These are phyloP conservation scores for Sordariomycetes sp. DNA, from an alignment of 2,329 filamentous ascomycete species.

Conservation along the genomic window DNA sequence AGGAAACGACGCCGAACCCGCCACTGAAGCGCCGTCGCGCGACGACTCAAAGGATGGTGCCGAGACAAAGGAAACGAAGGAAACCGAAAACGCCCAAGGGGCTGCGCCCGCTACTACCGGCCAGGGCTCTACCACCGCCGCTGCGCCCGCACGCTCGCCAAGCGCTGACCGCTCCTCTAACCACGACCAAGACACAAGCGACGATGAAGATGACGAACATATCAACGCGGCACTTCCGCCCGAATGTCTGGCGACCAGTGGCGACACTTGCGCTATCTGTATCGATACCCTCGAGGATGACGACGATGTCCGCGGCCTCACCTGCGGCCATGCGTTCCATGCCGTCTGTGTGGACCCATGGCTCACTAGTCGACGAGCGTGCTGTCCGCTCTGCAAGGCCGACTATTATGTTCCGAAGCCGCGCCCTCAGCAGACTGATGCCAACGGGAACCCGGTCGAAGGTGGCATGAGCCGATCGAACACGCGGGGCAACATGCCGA, in stretches of 20 bases:
- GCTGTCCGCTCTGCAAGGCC: slow-evolving; percentile 94
- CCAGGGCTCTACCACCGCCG: slow-evolving; percentile 1
- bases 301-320: slow-evolving; percentile 86
- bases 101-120: slow-evolving; percentile 2
- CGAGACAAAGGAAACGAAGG: slow-evolving; percentile 4
- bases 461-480: slow-evolving; percentile 23
- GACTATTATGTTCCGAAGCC: slow-evolving; percentile 96
- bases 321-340: slow-evolving; percentile 97
- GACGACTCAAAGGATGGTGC: slow-evolving; percentile 2
- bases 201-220: slow-evolving; percentile 68
- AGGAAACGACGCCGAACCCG: slow-evolving; percentile 10
- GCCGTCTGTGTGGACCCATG: slow-evolving; percentile 92
- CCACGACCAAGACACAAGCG: slow-evolving; percentile 29
- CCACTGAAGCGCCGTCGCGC: slow-evolving; percentile 3
- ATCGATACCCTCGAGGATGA: slow-evolving; percentile 90
- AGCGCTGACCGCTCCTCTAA: slow-evolving; percentile 7
- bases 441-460: slow-evolving; percentile 17
- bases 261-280: slow-evolving; percentile 93
- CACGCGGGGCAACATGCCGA: slow-evolving; percentile 36
- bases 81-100: not conserved
- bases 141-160: slow-evolving; percentile 2
- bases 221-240: slow-evolving; percentile 75
- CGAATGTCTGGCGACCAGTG: slow-evolving; percentile 69
- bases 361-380: slow-evolving; percentile 87
- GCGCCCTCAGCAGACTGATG: slow-evolving; percentile 42